These are phyloP conservation scores for Zygoascus hellenicus DNA, from an alignment of 1,139 yeast genomes.

Conservation along the genomic window DNA sequence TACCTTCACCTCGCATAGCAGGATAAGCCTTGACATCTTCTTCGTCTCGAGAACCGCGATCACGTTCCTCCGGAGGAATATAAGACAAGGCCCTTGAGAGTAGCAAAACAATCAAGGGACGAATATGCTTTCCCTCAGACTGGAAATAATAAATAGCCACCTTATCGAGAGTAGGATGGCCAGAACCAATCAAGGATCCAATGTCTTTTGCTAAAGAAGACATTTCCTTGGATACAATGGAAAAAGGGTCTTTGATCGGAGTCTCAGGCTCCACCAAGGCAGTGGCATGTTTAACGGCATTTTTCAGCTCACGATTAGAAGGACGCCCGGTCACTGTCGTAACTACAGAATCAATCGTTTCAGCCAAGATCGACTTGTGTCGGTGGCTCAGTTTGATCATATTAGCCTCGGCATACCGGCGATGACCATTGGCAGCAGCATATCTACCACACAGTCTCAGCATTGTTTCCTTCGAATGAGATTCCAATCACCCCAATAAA, in stretches of 20 bases:
- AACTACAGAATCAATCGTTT: slow-evolving; percentile 21
- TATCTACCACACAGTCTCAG: too few species aligned
- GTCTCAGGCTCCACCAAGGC: slow-evolving; percentile 69
- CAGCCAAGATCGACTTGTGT: slow-evolving; percentile 25
- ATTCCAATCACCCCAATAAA: too few species aligned
- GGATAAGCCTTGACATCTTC: slow-evolving; percentile 29
- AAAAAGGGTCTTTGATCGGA: slow-evolving; percentile 69
- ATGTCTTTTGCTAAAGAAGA: slow-evolving; percentile 81
- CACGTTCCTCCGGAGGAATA: slow-evolving; percentile 67
- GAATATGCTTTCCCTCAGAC: slow-evolving; percentile 90
- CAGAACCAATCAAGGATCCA: slow-evolving; percentile 80
- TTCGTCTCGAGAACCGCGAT: slow-evolving; percentile 40
- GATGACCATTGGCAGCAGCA: too few species aligned
- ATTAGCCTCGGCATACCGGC: too few species aligned
- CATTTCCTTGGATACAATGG: slow-evolving; percentile 94
- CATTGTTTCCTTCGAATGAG: too few species aligned
- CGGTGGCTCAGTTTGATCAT: slow-evolving; percentile 7
- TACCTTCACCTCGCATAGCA: slow-evolving; percentile 28
- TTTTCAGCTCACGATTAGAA: slow-evolving; percentile 23
- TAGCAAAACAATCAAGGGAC: slow-evolving; percentile 83
- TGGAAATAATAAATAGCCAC: slow-evolving; percentile 92
- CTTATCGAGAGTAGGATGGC: slow-evolving; percentile 86
- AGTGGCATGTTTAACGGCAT: slow-evolving; percentile 76
- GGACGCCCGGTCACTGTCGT: slow-evolving; percentile 9
- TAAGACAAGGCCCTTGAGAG: slow-evolving; percentile 75